phyloP scores from a whole-genome alignment of 148 eudicot species.

The Camellia sinensis region DNA sequence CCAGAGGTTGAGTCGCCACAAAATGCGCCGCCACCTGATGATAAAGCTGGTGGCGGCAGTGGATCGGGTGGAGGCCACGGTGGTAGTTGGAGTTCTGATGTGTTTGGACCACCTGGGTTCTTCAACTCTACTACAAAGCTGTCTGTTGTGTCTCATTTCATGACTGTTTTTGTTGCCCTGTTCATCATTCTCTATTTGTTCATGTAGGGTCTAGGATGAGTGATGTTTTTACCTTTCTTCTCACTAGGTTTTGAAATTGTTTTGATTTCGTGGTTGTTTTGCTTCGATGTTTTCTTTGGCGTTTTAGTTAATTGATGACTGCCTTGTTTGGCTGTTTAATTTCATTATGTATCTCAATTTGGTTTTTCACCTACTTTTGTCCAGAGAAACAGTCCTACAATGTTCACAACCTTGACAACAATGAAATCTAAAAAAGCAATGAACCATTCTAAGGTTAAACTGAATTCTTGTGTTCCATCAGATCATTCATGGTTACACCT shows the following conservation, averaged over 20 bases:
- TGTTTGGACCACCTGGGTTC: conserved; percentile 34
- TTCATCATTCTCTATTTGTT: conserved; percentile 38
- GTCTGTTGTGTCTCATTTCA: conserved; percentile 34
- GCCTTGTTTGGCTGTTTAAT: conserved; percentile 6
- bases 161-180: conserved; percentile 33
- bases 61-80: conserved; percentile 20
- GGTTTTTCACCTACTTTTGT: too few relatives aligned
- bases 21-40: conserved; percentile 25
- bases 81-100: conserved; percentile 23
- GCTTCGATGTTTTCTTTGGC: not conserved
- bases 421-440: too few relatives aligned
- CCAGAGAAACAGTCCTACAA: too few relatives aligned
- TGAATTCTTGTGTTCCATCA: too few relatives aligned
- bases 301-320: conserved; percentile 9
- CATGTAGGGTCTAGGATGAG: conserved; percentile 20
- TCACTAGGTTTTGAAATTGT: not conserved
- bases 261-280: conserved; percentile 8
- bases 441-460: too few relatives aligned
- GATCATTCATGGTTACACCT: too few relatives aligned
- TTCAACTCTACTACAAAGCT: conserved; percentile 38
- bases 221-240: not conserved
- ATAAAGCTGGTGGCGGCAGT: conserved; percentile 26
- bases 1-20: conserved; percentile 24
- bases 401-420: too few relatives aligned
- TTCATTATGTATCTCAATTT: not conserved